Conservation (phyloP, 306 rosid species). For the Pterocarpus macrocarpus region DNA sequence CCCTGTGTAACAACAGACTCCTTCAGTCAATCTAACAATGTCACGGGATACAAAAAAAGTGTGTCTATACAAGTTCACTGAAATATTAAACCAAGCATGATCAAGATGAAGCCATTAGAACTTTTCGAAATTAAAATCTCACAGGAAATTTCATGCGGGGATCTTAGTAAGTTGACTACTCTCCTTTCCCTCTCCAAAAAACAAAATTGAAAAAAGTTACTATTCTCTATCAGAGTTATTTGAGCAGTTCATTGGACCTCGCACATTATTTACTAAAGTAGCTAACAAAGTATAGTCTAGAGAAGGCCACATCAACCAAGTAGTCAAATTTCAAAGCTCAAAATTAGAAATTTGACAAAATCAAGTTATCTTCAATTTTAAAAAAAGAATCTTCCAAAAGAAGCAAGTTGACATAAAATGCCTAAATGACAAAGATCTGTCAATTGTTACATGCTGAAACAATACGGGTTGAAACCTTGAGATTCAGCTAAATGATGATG, state of each 20-base stretch:
- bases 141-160: neutral
- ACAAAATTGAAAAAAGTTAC: neutral
- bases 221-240: too few species aligned
- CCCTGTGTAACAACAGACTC: slow-evolving; percentile 64
- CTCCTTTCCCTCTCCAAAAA: neutral
- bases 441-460: neutral
- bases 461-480: neutral
- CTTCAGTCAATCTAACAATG: slow-evolving; percentile 24
- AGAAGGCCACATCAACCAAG: slow-evolving; percentile 7
- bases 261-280: slow-evolving; percentile 14
- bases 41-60: slow-evolving; percentile 15
- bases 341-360: neutral
- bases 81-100: slow-evolving; percentile 17
- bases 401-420: slow-evolving; percentile 37
- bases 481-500: slow-evolving; percentile 20
- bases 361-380: slow-evolving; percentile 25
- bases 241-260: slow-evolving; percentile 1
- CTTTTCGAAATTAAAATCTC: neutral
- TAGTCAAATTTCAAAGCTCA: slow-evolving; percentile 12
- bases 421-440: slow-evolving; percentile 8
- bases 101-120: neutral
- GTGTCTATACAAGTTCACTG: neutral
- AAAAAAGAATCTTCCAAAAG: slow-evolving; percentile 28
- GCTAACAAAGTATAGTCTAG: neutral
- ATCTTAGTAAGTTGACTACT: neutral